Evolutionary conservation across 768 basidiomycete genomes (phyloP).

Genomic region (Macrolepiota dolichaula): DNA sequence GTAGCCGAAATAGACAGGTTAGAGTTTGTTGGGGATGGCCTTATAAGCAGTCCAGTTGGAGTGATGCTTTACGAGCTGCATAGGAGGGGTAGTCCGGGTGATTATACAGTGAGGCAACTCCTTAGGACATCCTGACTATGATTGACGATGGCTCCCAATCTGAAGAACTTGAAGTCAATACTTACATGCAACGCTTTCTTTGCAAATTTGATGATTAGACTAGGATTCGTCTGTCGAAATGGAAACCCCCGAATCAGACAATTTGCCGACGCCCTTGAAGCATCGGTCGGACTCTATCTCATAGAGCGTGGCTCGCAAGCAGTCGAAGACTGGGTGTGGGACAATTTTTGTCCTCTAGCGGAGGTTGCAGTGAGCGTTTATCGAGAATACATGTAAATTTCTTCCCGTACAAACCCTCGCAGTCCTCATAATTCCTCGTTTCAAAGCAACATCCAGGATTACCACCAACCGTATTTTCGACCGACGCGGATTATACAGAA

Average conservation of each 20-base stretch:
- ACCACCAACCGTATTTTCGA: too few relatives aligned
- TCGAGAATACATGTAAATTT: too few relatives aligned
- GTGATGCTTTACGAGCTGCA: conserved; percentile 31
- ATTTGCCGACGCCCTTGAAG: conserved; percentile 45
- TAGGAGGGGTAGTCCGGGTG: too few relatives aligned
- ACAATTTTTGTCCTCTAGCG: conserved; percentile 1
- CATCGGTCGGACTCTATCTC: conserved; percentile 41
- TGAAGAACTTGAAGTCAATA: conserved; percentile 9
- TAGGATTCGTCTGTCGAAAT: conserved; percentile 21
- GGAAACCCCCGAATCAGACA: conserved; percentile 24
- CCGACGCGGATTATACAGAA: too few relatives aligned
- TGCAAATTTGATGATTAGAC: conserved; percentile 33
- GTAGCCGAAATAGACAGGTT: conserved; percentile 33
- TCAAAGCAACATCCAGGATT: too few relatives aligned
- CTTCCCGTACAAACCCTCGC: too few relatives aligned
- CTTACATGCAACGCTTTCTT: conserved; percentile 33
- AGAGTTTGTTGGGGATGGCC: conserved; percentile 46
- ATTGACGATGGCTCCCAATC: too few relatives aligned
- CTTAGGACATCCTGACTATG: too few relatives aligned
- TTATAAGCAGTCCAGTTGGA: conserved; percentile 40
- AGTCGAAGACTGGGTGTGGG: conserved; percentile 34
- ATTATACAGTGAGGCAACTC: too few relatives aligned
- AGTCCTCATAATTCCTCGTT: too few relatives aligned
- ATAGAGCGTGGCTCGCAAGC: conserved; percentile 33
- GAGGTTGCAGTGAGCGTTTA: neutral